These are phyloP conservation scores for Fusarium armeniacum DNA, from an alignment of 2,329 filamentous ascomycete species.

Conservation along the genomic window DNA sequence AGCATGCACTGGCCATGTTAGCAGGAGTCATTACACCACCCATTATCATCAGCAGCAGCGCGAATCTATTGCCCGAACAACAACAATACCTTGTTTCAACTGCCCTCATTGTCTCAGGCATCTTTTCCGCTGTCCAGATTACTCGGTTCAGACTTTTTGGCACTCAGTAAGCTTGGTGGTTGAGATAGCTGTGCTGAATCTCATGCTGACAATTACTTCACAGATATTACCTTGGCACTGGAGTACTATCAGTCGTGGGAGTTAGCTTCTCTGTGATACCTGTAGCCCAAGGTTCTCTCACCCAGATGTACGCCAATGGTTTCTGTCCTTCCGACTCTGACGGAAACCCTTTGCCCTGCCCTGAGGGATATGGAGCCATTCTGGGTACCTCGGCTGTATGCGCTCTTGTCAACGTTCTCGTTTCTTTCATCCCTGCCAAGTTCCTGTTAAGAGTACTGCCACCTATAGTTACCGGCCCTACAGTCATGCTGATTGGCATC, in stretches of 20 bases:
- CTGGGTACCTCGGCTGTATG: conserved; percentile 77
- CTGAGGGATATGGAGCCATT: conserved; percentile 79
- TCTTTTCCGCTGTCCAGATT: conserved; percentile 82
- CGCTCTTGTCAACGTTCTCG: conserved; percentile 76
- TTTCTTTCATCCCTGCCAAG: conserved; percentile 80
- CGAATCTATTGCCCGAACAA: conserved; percentile 71
- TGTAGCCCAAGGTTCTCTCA: conserved; percentile 73
- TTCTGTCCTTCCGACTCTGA: conserved; percentile 71
- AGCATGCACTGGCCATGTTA: conserved; percentile 84
- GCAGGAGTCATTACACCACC: conserved; percentile 83
- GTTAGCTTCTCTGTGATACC: conserved; percentile 51
- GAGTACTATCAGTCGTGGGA: conserved; percentile 84
- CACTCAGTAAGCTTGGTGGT: conserved; percentile 63
- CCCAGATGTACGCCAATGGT: conserved; percentile 83
- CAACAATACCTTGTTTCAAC: conserved; percentile 86
- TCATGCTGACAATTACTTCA: conserved; percentile 8
- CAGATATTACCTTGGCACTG: conserved; percentile 83
- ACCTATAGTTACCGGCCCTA: conserved; percentile 82
- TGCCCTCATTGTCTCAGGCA: conserved; percentile 81
- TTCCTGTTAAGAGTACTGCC: conserved; percentile 81
- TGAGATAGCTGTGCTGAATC: not conserved
- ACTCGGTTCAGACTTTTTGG: conserved; percentile 79
- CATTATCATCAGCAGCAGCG: conserved; percentile 76
- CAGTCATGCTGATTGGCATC: conserved; percentile 79
- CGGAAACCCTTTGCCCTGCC: conserved; percentile 79